These are phyloP conservation scores for Salix caprea DNA, from an alignment of 345 rosid genomes.

Conservation along the genomic window DNA sequence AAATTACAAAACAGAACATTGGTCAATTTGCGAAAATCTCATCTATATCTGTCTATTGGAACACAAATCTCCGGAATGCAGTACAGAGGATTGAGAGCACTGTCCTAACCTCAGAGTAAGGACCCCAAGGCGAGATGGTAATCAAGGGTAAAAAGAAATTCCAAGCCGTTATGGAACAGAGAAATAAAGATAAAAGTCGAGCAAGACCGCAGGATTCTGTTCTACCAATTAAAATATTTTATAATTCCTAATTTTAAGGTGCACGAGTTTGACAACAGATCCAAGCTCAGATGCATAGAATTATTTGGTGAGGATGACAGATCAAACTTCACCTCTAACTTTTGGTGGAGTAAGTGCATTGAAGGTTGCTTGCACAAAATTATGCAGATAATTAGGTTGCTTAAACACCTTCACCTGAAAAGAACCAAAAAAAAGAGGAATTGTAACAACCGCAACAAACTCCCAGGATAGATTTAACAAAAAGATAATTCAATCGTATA, in stretches of 20 bases:
- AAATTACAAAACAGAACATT: not conserved
- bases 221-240: not conserved
- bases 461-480: not conserved
- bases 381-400: conserved; percentile 78
- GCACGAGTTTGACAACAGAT: not conserved
- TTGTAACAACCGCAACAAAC: not conserved
- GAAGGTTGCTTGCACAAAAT: conserved; percentile 88
- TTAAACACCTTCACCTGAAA: conserved; percentile 86
- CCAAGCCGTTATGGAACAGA: not conserved
- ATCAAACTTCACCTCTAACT: conserved; percentile 57
- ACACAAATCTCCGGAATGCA: too few relatives aligned
- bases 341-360: conserved; percentile 72
- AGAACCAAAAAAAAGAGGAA: not conserved
- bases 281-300: not conserved
- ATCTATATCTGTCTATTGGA: not conserved
- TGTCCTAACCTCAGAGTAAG: too few relatives aligned
- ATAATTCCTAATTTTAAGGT: not conserved
- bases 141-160: not conserved
- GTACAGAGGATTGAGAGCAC: too few relatives aligned
- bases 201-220: not conserved
- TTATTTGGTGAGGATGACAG: not conserved
- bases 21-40: not conserved
- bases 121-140: not conserved
- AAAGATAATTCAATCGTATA: not conserved
- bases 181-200: not conserved